phyloP scores from a whole-genome alignment of 2,329 filamentous ascomycete genomes.

The Lecanicillium sp. region DNA sequence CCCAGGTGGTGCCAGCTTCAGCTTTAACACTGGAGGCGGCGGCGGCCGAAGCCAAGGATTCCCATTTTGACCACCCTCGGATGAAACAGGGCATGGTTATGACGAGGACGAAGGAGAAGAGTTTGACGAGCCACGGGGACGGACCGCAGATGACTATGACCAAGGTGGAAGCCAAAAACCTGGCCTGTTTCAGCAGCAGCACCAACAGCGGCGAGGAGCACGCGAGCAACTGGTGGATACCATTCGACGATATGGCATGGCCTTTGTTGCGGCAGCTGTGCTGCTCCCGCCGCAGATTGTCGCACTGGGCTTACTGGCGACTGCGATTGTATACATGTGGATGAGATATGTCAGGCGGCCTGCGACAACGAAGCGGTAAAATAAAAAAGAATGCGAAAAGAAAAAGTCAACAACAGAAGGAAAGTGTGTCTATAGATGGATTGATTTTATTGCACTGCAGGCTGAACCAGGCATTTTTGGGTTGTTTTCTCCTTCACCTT shows the following conservation, averaged over 20 bases:
- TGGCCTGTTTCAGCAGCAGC: slow-evolving; percentile 8
- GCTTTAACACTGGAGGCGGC: slow-evolving; percentile 45
- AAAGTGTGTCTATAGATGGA: neutral
- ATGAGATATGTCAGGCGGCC: slow-evolving; percentile 15
- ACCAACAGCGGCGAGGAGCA: slow-evolving; percentile 23
- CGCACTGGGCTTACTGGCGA: slow-evolving; percentile 23
- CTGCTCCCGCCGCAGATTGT: slow-evolving; percentile 37
- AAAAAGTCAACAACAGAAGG: neutral
- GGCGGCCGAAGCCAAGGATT: slow-evolving; percentile 27
- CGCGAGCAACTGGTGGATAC: slow-evolving; percentile 30
- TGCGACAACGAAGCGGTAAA: neutral
- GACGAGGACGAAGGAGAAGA: slow-evolving; percentile 24
- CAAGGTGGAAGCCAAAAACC: neutral
- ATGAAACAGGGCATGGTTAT: slow-evolving; percentile 25
- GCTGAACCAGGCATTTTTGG: neutral
- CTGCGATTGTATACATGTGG: slow-evolving; percentile 32
- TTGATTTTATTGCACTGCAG: no score
- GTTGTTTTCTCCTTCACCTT: neutral
- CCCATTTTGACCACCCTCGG: slow-evolving; percentile 43
- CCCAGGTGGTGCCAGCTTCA: slow-evolving; percentile 46
- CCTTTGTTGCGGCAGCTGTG: slow-evolving; percentile 34
- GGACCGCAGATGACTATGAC: neutral
- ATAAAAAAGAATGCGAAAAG: neutral
- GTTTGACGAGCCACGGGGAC: slow-evolving; percentile 14
- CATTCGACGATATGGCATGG: slow-evolving; percentile 33